Conservation (phyloP, 129 eudicot species). For the Calendula officinalis region DNA sequence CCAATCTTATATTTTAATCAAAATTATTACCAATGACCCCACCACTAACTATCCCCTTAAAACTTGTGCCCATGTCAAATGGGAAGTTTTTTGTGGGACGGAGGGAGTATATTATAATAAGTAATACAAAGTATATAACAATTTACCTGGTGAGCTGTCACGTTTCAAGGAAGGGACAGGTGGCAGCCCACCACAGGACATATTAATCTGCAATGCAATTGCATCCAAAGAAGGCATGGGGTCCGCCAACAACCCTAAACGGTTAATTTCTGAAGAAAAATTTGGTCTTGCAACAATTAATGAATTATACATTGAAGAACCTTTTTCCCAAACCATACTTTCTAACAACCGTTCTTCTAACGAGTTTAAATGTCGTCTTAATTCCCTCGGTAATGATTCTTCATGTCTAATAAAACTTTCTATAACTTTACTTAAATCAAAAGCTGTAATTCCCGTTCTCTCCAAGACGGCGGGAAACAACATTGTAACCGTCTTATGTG, state of each 20-base stretch:
- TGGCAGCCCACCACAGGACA: slow-evolving; percentile 62
- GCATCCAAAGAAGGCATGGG: slow-evolving; percentile 98
- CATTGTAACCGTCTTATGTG: slow-evolving; percentile 97
- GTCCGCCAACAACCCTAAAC: slow-evolving; percentile 88
- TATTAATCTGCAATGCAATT: slow-evolving; percentile 63
- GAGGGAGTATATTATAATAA: no score
- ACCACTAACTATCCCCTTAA: no score
- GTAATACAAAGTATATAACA: no score
- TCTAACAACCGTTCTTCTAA: slow-evolving; percentile 92
- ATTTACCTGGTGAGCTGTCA: slow-evolving; percentile 61
- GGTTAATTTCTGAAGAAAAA: slow-evolving; percentile 72
- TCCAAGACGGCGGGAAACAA: slow-evolving; percentile 95
- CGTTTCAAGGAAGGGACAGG: slow-evolving; percentile 56
- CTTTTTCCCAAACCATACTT: slow-evolving; percentile 99
- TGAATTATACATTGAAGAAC: slow-evolving; percentile 96
- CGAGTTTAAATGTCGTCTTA: slow-evolving; percentile 85
- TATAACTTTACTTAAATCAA: slow-evolving; percentile 98
- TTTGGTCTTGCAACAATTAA: slow-evolving; percentile 70
- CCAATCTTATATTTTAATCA: no score
- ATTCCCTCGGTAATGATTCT: slow-evolving; percentile 85
- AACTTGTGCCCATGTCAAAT: no score
- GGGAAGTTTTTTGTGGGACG: no score
- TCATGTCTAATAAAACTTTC: slow-evolving; percentile 95
- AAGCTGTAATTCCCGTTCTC: slow-evolving; percentile 93
- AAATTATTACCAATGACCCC: no score